phyloP scores from a whole-genome alignment of 257 asterid genomes.

The Ajuga chamaepitys region DNA sequence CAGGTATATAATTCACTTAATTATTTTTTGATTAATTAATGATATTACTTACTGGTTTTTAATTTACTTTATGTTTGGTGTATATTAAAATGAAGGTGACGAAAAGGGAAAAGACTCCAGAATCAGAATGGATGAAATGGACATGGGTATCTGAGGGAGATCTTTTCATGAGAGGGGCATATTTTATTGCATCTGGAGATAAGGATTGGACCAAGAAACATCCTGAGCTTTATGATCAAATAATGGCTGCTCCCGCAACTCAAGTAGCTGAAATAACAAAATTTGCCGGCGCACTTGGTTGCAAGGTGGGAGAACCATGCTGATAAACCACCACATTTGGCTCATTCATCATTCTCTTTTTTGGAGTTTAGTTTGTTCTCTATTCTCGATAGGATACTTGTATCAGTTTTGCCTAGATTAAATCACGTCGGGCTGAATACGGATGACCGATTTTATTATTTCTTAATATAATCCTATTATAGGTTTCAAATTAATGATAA shows the following conservation, averaged over 20 bases:
- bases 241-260: slow-evolving; percentile 14
- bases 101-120: slow-evolving; percentile 21
- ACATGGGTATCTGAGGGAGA: slow-evolving; percentile 55
- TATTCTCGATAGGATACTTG: too few relatives aligned
- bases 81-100: slow-evolving; percentile 28
- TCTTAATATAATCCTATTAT: too few relatives aligned
- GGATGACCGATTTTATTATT: too few relatives aligned
- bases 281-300: slow-evolving; percentile 33
- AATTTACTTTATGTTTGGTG: background rate
- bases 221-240: slow-evolving; percentile 18
- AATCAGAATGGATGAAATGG: slow-evolving; percentile 46
- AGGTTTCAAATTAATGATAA: too few relatives aligned
- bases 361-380: too few relatives aligned
- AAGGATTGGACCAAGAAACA: slow-evolving; percentile 23
- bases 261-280: slow-evolving; percentile 23
- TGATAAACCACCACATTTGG: background rate
- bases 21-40: background rate
- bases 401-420: too few relatives aligned
- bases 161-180: slow-evolving; percentile 42
- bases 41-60: too few relatives aligned
- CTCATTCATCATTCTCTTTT: too few relatives aligned
- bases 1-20: slow-evolving; percentile 10
- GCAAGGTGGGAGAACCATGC: slow-evolving; percentile 32
- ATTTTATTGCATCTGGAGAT: slow-evolving; percentile 39
- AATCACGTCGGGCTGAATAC: too few relatives aligned